Base-by-base conservation (phyloP, 371 early-diverging fungal species). In the Rhizomucor pusillus region DNA sequence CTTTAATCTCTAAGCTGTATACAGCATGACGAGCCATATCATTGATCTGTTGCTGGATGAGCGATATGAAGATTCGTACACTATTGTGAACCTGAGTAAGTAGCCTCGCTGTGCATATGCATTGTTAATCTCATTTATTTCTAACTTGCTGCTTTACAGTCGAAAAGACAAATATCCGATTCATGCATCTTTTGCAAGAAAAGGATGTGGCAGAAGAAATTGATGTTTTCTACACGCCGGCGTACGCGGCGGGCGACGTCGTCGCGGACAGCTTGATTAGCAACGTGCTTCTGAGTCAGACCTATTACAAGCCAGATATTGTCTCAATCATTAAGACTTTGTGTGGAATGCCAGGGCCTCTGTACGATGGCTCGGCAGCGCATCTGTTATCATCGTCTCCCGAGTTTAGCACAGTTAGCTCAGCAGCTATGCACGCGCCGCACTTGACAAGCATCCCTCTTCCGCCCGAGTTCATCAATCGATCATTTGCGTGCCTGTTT, bases 181-280 rank as follows among this genome's bases (percentile, higher is more conserved):
- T 69, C 54, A 64, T 80, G 65, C 73, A 70, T 47, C 51, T 80
- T 22, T 47, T 71, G 6, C 67, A 67, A 60, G 65, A 59, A 23
- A 67, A 67, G 39, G 67, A 71, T 37, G 63, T 66, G 12, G 63
- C 63, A n/a, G 67, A 67, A 50, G 62, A 67, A 33, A 62, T 62
- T 35, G 67, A 67, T 57, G 63, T 65, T 1, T 67, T 71, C 43
- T 65, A 65, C 50, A 67, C 77, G 7, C 76, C 80, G 1, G 63
- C 74, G 0, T 80, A 76, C 43, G 81, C 81, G 0, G 73, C 74
- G 23, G 81, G 81, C 10, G 72, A 76, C 40, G 81, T 80, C 34
- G 57, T 80, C 22, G 73, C 69, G 1, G 72, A 68, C 29, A 68
- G 67, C 22, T 44, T 76, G 41, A 60, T 80, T 23, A 72, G 72